Base-by-base conservation (phyloP, 768 basidiomycete genomes). In the Tylopilus intermedius region DNA sequence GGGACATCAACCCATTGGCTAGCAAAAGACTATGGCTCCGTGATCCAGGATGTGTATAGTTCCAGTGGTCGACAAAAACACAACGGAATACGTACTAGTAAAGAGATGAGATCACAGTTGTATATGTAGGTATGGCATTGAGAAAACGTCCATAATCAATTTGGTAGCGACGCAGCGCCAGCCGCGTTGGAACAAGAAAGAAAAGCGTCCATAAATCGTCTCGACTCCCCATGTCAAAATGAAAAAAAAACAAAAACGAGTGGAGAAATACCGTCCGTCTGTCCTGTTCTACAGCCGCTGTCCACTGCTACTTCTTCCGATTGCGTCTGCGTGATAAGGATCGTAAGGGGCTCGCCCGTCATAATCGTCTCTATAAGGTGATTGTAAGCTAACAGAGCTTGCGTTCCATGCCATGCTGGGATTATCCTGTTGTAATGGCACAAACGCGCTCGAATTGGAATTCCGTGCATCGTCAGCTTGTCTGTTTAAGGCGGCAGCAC, bases 371-470 rank as follows among this genome's bases (percentile, higher is more conserved):
- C 62, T 69, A 58, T 72, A 74, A 15, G 73, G 71, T 27, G 71
- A 61, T 35, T 71, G 66, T 58, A 84, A 63, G 60, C 74, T 78
- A 33, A 67, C 64, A 18, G 66, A 74, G 64, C 83, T 86, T 44
- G 74, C 72, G 58, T 81, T 80, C 82, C 82, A 84, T 45, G 77
- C 74, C 58, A 73, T 75, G 59, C 77, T 81, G 50, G 72, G 59
- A 61, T 80, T 83, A 50, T 78, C 79, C 64, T 84, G 83, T 58
- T 80, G 79, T 61, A 89, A 66, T n/a, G 87, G 86, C 47, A 85
- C 72, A 62, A 88, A 88, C 33, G 84, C 79, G 56, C 82, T 84
- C 61, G 83, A 81, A 71, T 85, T 80, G 56, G 83, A 83, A 69
- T 69, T 69, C 38, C 82, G 71, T 40, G 37, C 41, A 9, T 47